Conservation (phyloP, 2,329 filamentous ascomycete species). For the Shiraia sp. region DNA sequence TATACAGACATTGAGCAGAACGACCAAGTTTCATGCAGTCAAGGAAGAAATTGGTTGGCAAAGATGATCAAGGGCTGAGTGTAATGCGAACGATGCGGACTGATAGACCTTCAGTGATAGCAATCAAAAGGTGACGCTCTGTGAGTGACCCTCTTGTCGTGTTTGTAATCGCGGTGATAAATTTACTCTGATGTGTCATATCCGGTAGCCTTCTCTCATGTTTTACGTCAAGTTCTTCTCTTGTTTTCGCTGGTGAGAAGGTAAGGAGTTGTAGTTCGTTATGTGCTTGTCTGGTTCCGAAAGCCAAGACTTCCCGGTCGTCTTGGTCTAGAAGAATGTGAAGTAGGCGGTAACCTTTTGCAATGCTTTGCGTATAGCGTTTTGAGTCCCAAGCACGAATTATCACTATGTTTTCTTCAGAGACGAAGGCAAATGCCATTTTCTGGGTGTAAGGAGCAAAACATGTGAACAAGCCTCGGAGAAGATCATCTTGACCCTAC, state of each 20-base stretch:
- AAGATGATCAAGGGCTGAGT: neutral
- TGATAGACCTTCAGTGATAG: neutral
- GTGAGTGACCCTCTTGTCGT: neutral
- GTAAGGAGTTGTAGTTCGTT: constrained; percentile 4
- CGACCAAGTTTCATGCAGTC: neutral
- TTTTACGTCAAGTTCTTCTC: constrained; percentile 1
- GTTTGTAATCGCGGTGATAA: neutral
- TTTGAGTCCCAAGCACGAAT: neutral
- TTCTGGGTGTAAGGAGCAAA: constrained; percentile 1
- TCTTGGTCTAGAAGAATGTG: neutral
- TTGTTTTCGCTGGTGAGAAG: neutral
- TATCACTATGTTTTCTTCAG: constrained; percentile 4
- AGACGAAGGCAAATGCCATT: neutral
- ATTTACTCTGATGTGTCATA: constrained; percentile 5
- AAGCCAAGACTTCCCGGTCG: neutral
- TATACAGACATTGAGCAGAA: constrained; percentile 5
- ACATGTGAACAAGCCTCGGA: constrained; percentile 4
- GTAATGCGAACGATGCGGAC: neutral
- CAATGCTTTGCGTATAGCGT: constrained; percentile 2
- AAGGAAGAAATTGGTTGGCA: neutral
- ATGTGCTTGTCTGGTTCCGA: constrained; percentile 3
- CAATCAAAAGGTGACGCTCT: neutral
- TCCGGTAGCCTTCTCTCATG: neutral
- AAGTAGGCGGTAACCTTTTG: constrained; percentile 4
- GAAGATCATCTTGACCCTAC: constrained; percentile 5